Base-by-base conservation (phyloP, 1,139 yeast genomes). In the Diutina pseudorugosa region DNA sequence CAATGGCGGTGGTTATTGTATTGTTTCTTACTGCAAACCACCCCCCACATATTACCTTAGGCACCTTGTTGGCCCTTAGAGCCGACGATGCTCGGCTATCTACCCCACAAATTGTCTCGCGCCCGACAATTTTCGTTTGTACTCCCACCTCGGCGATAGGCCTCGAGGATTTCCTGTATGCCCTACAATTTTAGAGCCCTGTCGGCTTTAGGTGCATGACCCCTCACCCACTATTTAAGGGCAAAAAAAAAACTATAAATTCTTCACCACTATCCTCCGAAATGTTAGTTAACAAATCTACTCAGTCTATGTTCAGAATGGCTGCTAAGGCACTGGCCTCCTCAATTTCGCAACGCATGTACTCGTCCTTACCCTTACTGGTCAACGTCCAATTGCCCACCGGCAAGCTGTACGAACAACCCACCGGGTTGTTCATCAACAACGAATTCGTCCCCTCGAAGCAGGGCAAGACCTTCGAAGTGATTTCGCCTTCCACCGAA, bases 401-500 rank as follows among this genome's bases (percentile, higher is more conserved):
- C 50, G 60, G 60, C 11, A 55, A 52, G 41, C 48, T 54, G 42
- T 70, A 70, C 53, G 76, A 75, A 56, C 89, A 83, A 68, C 90
- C 89, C 60, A 76, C 83, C 30, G 87, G 87, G 57, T 65, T 82
- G 56, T 59, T 55, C 53, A 59, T 59, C 51, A 59, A 59, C 57
- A 56, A 56, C 52, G 58, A 58, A 52, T 79, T 78, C 55, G 82
- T 78, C 45, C 64, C 71, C 40, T 71, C 85, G 25, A 66, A 65
- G 55, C 67, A 67, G 50, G 77, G 76, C 55, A 75, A 78, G 62
- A 74, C 80, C 30, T 76, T 82, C 57, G 75, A 71, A 53, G 80
- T 77, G 44, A 65, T 71, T 55, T 73, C 75, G 61, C 86, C 87
- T 48, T 60, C 82, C 30, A 81, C 80, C 50, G 86, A 79, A 60